Conservation (phyloP, 2,329 filamentous ascomycete species). For the Bipolaris zeicola region DNA sequence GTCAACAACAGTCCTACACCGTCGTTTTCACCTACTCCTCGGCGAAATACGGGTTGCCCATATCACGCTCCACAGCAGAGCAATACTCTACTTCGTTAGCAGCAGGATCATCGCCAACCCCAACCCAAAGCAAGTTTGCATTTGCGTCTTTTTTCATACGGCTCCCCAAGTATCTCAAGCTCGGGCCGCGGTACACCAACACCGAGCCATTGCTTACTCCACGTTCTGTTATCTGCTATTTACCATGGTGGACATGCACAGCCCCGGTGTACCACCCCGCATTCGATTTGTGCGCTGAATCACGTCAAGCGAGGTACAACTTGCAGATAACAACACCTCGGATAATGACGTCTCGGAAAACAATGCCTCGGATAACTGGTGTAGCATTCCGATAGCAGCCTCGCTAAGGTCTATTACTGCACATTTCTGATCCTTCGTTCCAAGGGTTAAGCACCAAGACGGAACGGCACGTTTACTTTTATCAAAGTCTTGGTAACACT, state of each 20-base stretch:
- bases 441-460: too few species aligned
- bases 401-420: not conserved
- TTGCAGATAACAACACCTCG: not conserved
- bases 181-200: not conserved
- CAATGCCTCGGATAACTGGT: not conserved
- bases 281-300: not conserved
- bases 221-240: not conserved
- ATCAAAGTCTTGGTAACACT: not conserved
- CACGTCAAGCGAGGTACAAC: not conserved
- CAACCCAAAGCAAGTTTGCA: not conserved
- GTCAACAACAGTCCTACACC: not conserved
- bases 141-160: not conserved
- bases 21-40: not conserved
- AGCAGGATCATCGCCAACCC: not conserved
- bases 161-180: not conserved
- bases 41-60: not conserved
- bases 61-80: not conserved
- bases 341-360: too few species aligned
- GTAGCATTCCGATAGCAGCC: not conserved
- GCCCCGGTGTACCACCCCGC: not conserved
- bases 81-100: not conserved
- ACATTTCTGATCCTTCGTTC: not conserved
- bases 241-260: not conserved
- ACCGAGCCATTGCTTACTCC: not conserved
- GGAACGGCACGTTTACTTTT: not conserved